Conservation (phyloP, 495 filamentous ascomycete species). For the Penicillium verhagenii region DNA sequence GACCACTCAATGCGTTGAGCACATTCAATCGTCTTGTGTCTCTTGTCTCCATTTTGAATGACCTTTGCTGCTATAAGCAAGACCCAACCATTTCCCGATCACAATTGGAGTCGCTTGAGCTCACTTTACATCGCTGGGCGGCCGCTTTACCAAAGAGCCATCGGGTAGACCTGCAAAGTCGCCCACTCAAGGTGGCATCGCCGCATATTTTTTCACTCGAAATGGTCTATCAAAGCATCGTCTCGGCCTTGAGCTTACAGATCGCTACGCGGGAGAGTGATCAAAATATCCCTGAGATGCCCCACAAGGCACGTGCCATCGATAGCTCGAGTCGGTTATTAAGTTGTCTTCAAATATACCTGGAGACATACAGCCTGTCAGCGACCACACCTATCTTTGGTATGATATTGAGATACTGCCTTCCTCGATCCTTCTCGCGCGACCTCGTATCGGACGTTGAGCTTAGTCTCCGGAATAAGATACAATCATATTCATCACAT, state of each 20-base stretch:
- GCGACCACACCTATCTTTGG: conserved; percentile 39
- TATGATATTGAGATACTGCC: conserved; percentile 30
- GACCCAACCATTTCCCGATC: conserved; percentile 24
- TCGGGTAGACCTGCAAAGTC: conserved; percentile 33
- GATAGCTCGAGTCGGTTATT: conserved; percentile 37
- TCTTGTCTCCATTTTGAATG: conserved; percentile 46
- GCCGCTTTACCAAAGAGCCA: conserved; percentile 34
- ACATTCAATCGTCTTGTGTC: conserved; percentile 58
- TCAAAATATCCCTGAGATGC: conserved; percentile 21
- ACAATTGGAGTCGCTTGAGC: conserved; percentile 35
- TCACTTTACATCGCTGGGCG: conserved; percentile 39
- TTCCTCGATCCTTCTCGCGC: conserved; percentile 11
- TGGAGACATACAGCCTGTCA: conserved; percentile 40
- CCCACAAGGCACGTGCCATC: conserved; percentile 25
- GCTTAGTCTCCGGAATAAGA: conserved; percentile 27
- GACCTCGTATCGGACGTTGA: conserved; percentile 27
- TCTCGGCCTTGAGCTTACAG: conserved; percentile 28
- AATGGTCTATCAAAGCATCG: conserved; percentile 39
- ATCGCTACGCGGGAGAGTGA: conserved; percentile 30
- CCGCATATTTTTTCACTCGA: conserved; percentile 44
- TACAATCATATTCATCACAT: conserved; percentile 33
- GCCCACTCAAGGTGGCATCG: conserved; percentile 24
- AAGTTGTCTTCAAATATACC: conserved; percentile 33
- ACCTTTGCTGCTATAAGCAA: conserved; percentile 34
- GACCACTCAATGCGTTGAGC: conserved; percentile 55